Evolutionary conservation across 345 rosid species (phyloP), one percentile per base, ranked within the genome.

Genomic region (Erodium maritimum): DNA sequence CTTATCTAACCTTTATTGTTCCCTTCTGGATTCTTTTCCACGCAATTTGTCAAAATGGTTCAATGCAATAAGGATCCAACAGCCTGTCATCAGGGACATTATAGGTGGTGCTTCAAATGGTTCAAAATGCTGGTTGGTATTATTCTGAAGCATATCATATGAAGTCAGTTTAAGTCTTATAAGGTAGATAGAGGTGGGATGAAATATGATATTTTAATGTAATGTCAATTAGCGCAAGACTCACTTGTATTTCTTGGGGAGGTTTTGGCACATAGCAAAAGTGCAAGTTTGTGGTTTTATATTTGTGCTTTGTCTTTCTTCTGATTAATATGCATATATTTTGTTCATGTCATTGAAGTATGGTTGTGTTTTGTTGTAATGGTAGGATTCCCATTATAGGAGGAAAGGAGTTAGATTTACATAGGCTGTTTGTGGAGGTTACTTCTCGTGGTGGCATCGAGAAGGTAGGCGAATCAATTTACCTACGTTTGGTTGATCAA

Each of bases 371-470:
- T 5, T 19, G 56, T 62, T 58, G 33, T 22, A 34, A 57, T 58
- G 67, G 60, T 58, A 94, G 99, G 97, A 84, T 85, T 12, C 99
- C 99, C 0, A 84, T 86, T 18, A 87, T 94, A 57, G 99, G 96
- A 24, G 97, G 99, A 29, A 84, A 70, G 71, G 95, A 87, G 53
- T 77, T 94, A 57, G 91, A 94, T 65, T 76, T 94, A 84, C 96
- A 94, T 71, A 76, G 71, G 55, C 96, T 94, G 64, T 94, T 94
- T 61, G 67, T 85, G 19, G 99, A 94, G 73, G 99, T 94, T 59
- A 94, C 99, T 19, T 62, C 95, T 65, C 93, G 96, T 8, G 99
- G 99, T 53, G 99, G 99, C 29, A 75, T 94, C 63, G 86, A 77
- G 66, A 94, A 90, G 97, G 99, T 87, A 79, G 34, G 45, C 14